Conservation (phyloP, 2,329 filamentous ascomycete genomes). For the Hortaea werneckii region DNA sequence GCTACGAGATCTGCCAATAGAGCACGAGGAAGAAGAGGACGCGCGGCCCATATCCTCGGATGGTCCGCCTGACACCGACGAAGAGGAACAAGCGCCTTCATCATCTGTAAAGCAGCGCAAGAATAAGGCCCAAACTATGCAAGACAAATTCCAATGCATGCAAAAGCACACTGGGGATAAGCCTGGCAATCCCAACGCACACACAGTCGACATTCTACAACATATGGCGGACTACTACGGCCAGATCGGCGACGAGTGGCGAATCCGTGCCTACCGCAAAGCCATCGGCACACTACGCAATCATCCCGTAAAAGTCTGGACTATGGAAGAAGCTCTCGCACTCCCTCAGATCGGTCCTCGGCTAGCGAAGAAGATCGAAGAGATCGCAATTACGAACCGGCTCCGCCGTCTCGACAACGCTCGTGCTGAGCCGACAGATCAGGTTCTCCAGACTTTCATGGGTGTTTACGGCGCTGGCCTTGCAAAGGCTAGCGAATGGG, state of each 20-base stretch:
- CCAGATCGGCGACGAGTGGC: constrained; percentile 66
- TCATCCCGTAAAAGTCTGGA: constrained; percentile 54
- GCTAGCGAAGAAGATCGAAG: constrained; percentile 77
- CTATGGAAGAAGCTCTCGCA: constrained; percentile 55
- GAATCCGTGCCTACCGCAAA: constrained; percentile 63
- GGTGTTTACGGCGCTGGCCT: constrained; percentile 71
- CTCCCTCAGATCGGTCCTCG: constrained; percentile 62
- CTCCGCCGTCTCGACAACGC: constrained; percentile 64
- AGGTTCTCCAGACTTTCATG: constrained; percentile 58
- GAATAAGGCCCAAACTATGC: constrained; percentile 13
- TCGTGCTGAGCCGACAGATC: constrained; percentile 54
- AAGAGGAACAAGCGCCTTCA: constrained; percentile 3
- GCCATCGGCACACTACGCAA: constrained; percentile 63
- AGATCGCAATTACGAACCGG: constrained; percentile 66
- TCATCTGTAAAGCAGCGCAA: constrained; percentile 12
- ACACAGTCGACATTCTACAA: constrained; percentile 66
- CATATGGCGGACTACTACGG: constrained; percentile 72
- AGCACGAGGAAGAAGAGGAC: constrained; percentile 29
- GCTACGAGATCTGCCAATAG: constrained; percentile 45
- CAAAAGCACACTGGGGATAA: constrained; percentile 40
- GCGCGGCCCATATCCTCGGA: constrained; percentile 19
- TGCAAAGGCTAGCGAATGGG: constrained; percentile 62
- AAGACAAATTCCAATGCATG: constrained; percentile 49
- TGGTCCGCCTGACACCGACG: constrained; percentile 8
- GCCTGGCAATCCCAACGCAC: constrained; percentile 56